Evolutionary conservation across 176 grass and related monocot species (phyloP).

Genomic region (Eragrostis nindensis): DNA sequence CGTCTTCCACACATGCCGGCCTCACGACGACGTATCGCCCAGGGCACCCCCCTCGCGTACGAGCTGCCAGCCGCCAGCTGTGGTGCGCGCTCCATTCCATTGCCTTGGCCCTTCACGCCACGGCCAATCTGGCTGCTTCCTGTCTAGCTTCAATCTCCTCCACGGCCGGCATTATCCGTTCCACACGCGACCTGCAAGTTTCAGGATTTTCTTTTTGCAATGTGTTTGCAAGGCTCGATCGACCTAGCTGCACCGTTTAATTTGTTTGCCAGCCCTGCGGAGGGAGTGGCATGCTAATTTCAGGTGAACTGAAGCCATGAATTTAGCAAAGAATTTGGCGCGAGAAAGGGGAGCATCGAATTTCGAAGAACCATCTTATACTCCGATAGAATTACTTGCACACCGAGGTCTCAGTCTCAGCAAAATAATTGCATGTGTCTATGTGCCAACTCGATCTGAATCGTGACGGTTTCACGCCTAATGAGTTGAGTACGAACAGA

Average conservation of each 20-base stretch:
- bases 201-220: neutral
- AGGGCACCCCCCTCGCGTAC: slow-evolving; percentile 38
- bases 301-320: too few relatives aligned
- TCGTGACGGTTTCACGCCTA: neutral
- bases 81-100: too few relatives aligned
- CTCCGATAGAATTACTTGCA: too few relatives aligned
- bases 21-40: slow-evolving; percentile 58
- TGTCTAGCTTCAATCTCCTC: neutral
- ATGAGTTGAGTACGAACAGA: neutral
- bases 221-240: too few relatives aligned
- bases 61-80: neutral
- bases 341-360: too few relatives aligned
- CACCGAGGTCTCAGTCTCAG: too few relatives aligned
- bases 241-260: too few relatives aligned
- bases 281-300: too few relatives aligned
- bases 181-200: neutral
- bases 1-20: too few relatives aligned
- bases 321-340: too few relatives aligned
- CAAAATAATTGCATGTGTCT: neutral
- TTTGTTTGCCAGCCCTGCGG: too few relatives aligned
- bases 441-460: neutral
- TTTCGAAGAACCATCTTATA: too few relatives aligned
- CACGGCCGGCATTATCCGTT: neutral
- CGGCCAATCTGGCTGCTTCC: neutral
- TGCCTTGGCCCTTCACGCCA: neutral